A percentile compares a stretch with the other conserved stretches of the same genome.
Conservation (phyloP, 2,329 filamentous ascomycete species). For the Pseudopyricularia javanii region DNA sequence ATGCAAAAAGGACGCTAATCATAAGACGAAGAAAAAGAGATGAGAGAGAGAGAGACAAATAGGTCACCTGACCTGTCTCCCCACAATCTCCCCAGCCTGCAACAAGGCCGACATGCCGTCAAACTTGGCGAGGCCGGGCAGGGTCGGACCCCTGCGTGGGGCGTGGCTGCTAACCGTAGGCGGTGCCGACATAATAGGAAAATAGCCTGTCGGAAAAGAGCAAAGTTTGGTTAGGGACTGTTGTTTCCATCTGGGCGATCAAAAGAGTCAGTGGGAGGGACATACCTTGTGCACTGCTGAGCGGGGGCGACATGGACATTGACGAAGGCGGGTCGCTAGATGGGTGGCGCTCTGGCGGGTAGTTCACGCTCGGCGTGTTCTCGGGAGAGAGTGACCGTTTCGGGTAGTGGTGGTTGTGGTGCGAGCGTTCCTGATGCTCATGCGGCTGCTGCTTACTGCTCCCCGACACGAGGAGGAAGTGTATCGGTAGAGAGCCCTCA, state of each 20-base stretch:
- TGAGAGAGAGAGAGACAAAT: neutral
- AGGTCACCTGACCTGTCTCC: neutral
- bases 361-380: constrained; percentile 2
- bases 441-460: neutral
- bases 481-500: constrained; percentile 40
- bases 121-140: constrained; percentile 19
- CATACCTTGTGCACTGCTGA: neutral
- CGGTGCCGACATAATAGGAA: neutral
- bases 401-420: neutral
- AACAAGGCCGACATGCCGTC: constrained; percentile 49
- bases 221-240: neutral
- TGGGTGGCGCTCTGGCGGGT: neutral
- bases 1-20: neutral
- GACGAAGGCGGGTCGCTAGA: neutral
- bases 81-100: constrained; percentile 45
- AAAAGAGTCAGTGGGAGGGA: too few relatives aligned
- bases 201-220: neutral
- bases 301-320: neutral
- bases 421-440: too few relatives aligned
- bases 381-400: constrained; percentile 8
- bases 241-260: too few relatives aligned
- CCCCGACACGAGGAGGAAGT: constrained; percentile 27
- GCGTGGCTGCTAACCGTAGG: neutral
- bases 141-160: neutral
- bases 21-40: neutral